These are phyloP conservation scores for Clavispora vitiphila DNA, from an alignment of 805 yeast species.

Conservation along the genomic window DNA sequence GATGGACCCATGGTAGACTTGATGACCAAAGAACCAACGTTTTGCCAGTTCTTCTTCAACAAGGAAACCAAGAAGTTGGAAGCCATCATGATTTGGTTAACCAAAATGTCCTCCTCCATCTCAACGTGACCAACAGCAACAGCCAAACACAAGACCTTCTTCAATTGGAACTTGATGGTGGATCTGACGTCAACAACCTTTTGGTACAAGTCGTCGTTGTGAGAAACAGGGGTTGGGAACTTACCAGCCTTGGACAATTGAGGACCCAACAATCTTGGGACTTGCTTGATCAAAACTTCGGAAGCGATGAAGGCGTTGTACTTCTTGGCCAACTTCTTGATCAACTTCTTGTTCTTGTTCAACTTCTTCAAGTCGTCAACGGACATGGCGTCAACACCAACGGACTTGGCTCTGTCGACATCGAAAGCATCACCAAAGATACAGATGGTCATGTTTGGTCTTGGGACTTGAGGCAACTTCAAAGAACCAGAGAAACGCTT, in stretches of 20 bases:
- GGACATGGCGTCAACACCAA: slow-evolving; percentile 99
- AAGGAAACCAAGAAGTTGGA: slow-evolving; percentile 98
- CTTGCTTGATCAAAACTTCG: slow-evolving; percentile 98
- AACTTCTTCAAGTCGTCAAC: slow-evolving; percentile 99
- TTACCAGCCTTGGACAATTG: slow-evolving; percentile 99
- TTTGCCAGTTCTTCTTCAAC: slow-evolving; percentile 99
- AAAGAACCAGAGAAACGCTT: slow-evolving; percentile 99
- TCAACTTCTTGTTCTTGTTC: slow-evolving; percentile 99
- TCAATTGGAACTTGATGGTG: slow-evolving; percentile 99
- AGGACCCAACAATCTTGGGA: slow-evolving; percentile 99
- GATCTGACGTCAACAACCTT: slow-evolving; percentile 98
- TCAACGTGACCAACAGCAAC: slow-evolving; percentile 99
- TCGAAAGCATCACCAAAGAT: slow-evolving; percentile 99
- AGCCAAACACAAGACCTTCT: slow-evolving; percentile 99
- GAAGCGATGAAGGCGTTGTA: slow-evolving; percentile 99
- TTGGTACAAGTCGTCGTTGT: slow-evolving; percentile 93
- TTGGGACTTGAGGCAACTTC: slow-evolving; percentile 97
- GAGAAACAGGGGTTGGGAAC: slow-evolving; percentile 99
- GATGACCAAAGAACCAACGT: slow-evolving; percentile 98
- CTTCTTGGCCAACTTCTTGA: slow-evolving; percentile 99
- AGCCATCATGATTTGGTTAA: slow-evolving; percentile 97
- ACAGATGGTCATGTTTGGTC: slow-evolving; percentile 99
- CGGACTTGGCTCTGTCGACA: slow-evolving; percentile 99
- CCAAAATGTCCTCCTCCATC: slow-evolving; percentile 95
- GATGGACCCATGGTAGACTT: slow-evolving; percentile 99